Percentiles rank a stretch among this genome's conserved stretches.
Conservation (phyloP, 2,329 filamentous ascomycete species). For the Colletotrichum sp. region DNA sequence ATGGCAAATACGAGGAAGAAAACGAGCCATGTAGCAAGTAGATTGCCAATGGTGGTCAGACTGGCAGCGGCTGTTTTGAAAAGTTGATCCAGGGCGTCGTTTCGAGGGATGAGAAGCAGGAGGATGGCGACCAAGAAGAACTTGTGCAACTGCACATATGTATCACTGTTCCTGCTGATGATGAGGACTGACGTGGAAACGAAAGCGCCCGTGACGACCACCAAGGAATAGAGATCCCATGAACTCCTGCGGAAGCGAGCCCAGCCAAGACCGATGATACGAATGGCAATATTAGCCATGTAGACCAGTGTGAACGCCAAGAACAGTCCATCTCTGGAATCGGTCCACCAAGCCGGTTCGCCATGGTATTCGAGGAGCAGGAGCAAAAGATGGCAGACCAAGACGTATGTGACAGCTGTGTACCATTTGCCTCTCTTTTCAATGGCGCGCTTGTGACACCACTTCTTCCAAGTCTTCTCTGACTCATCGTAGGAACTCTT, state of each 20-base stretch:
- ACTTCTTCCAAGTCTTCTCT: conserved; percentile 80
- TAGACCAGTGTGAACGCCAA: conserved; percentile 83
- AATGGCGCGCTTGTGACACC: conserved; percentile 93
- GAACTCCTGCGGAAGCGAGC: conserved; percentile 88
- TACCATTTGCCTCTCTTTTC: conserved; percentile 96
- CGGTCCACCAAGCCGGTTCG: conserved; percentile 74
- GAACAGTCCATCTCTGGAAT: conserved; percentile 76
- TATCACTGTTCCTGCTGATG: conserved; percentile 59
- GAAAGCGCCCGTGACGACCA: conserved; percentile 81
- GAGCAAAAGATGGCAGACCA: conserved; percentile 82
- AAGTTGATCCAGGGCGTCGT: conserved; percentile 95
- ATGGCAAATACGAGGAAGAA: conserved; percentile 97
- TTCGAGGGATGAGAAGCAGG: conserved; percentile 89
- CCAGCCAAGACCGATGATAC: conserved; percentile 90
- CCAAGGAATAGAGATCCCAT: conserved; percentile 90
- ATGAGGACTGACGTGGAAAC: conserved; percentile 78
- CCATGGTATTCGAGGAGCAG: conserved; percentile 86
- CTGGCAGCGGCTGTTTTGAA: conserved; percentile 98
- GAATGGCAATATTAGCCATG: conserved; percentile 79
- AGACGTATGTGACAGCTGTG: conserved; percentile 74
- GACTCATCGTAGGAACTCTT: conserved; percentile 85
- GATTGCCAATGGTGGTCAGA: conserved; percentile 86
- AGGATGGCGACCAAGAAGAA: conserved; percentile 91
- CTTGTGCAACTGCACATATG: conserved; percentile 86
- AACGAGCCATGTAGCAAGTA: conserved; percentile 96